A percentile compares a stretch with the other conserved stretches of the same genome.
Conservation (phyloP, 164 flowering plant species). For the Aristolochia contorta region DNA sequence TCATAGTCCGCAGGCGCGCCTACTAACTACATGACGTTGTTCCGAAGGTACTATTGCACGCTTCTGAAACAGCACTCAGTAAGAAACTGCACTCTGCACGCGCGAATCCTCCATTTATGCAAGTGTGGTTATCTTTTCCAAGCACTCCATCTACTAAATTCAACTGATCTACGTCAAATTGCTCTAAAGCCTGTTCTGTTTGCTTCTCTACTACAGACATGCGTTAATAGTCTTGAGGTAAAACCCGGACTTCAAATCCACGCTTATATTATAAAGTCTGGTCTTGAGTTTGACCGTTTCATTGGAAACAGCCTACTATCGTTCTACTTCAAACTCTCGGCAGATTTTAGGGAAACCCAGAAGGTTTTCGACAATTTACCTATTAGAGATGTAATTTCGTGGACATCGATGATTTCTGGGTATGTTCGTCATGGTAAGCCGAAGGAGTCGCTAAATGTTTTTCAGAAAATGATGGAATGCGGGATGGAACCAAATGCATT, state of each 20-base stretch:
- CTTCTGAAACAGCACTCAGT: slow-evolving; percentile 8
- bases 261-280: slow-evolving; percentile 54
- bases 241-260: slow-evolving; percentile 56
- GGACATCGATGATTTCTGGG: slow-evolving; percentile 14
- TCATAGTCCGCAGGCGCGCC: too few relatives aligned
- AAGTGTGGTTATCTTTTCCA: slow-evolving; percentile 27
- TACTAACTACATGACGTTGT: slow-evolving; percentile 5
- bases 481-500: slow-evolving; percentile 64
- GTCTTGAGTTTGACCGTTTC: slow-evolving; percentile 53
- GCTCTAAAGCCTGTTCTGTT: slow-evolving; percentile 40
- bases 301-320: slow-evolving; percentile 72
- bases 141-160: slow-evolving; percentile 43
- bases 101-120: slow-evolving; percentile 42
- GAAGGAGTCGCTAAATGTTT: slow-evolving; percentile 16
- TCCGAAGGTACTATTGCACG: slow-evolving; percentile 25
- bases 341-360: slow-evolving; percentile 15
- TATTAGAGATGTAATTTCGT: slow-evolving; percentile 10
- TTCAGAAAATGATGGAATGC: slow-evolving; percentile 39
- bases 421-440: slow-evolving; percentile 6
- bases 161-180: slow-evolving; percentile 12
- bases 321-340: slow-evolving; percentile 52
- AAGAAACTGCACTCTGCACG: slow-evolving; percentile 9
- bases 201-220: slow-evolving; percentile 68
- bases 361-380: slow-evolving; percentile 6
- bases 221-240: slow-evolving; percentile 33